A percentile compares a stretch with the other conserved stretches of the same genome.
These are phyloP conservation scores for Saraca asoca DNA, from an alignment of 331 rosid species.

Conservation along the genomic window DNA sequence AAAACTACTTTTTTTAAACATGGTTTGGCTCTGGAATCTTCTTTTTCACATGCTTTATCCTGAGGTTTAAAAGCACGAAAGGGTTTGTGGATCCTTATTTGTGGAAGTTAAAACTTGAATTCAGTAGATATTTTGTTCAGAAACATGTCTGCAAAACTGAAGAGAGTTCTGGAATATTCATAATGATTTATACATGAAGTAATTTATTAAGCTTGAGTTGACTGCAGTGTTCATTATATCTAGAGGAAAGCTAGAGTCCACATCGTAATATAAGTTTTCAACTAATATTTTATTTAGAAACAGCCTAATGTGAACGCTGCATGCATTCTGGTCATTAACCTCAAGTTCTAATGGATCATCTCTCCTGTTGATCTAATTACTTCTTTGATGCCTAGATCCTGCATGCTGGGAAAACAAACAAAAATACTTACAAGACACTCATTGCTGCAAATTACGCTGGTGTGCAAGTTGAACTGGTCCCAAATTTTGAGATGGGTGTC, in stretches of 20 bases:
- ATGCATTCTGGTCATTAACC: background rate
- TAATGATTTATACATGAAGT: too few species aligned
- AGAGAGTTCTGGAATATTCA: background rate
- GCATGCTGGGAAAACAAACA: constrained; percentile 51
- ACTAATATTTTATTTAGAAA: background rate
- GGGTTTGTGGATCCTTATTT: too few species aligned
- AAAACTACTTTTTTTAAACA: background rate
- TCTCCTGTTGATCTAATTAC: background rate
- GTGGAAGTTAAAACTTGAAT: too few species aligned
- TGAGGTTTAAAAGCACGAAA: background rate
- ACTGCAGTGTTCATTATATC: background rate
- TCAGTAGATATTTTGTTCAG: background rate
- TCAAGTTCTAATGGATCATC: background rate
- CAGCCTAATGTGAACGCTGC: background rate
- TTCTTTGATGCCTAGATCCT: constrained; percentile 50
- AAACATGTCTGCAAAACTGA: background rate
- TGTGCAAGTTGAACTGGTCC: constrained; percentile 54
- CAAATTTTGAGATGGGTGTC: constrained; percentile 67
- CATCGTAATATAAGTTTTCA: background rate
- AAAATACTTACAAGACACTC: constrained; percentile 58
- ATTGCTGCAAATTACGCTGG: constrained; percentile 64
- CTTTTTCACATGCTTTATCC: background rate
- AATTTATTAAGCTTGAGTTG: background rate
- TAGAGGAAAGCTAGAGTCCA: background rate
- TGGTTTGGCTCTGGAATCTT: background rate